A percentile compares a stretch with the other conserved stretches of the same genome.
Evolutionary conservation across 306 rosid genomes (phyloP).

Genomic region (Acmispon strigosus): DNA sequence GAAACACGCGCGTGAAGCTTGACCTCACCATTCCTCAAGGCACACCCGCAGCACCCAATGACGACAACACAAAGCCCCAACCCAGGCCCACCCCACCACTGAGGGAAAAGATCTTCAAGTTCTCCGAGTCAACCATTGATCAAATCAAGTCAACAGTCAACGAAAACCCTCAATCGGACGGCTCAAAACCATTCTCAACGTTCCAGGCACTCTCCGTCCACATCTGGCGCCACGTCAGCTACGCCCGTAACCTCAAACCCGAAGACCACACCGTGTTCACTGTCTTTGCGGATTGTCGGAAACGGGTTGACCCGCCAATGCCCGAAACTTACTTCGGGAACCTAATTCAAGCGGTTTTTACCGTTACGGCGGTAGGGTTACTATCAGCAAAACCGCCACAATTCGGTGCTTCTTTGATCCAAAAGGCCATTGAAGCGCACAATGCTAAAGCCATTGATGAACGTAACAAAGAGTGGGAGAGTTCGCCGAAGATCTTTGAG

Average conservation of each 20-base stretch:
- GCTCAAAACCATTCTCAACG: conserved; percentile 73
- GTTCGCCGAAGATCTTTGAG: conserved; percentile 63
- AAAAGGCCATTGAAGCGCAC: conserved; percentile 59
- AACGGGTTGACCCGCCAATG: conserved; percentile 70
- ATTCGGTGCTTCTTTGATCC: conserved; percentile 54
- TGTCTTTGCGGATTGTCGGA: conserved; percentile 78
- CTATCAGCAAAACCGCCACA: conserved; percentile 37
- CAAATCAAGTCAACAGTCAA: conserved; percentile 65
- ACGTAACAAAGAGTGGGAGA: conserved; percentile 81
- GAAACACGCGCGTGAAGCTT: conserved; percentile 70
- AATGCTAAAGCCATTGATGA: conserved; percentile 40
- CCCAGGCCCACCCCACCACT: conserved; percentile 28
- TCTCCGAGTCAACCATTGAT: conserved; percentile 59
- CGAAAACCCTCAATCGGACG: conserved; percentile 33
- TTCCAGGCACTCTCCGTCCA: conserved; percentile 75
- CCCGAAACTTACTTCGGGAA: conserved; percentile 76
- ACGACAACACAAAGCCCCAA: conserved; percentile 1
- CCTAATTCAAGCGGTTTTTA: conserved; percentile 73
- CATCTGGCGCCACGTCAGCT: conserved; percentile 74
- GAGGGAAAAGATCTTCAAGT: conserved; percentile 63
- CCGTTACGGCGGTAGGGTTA: conserved; percentile 53
- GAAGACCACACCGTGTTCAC: conserved; percentile 86
- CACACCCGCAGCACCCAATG: conserved; percentile 18
- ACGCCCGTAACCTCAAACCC: conserved; percentile 63
- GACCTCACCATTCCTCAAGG: conserved; percentile 42